These are phyloP conservation scores for Coemansia sp. DNA, from an alignment of 192 early-diverging fungal genomes.

Conservation along the genomic window DNA sequence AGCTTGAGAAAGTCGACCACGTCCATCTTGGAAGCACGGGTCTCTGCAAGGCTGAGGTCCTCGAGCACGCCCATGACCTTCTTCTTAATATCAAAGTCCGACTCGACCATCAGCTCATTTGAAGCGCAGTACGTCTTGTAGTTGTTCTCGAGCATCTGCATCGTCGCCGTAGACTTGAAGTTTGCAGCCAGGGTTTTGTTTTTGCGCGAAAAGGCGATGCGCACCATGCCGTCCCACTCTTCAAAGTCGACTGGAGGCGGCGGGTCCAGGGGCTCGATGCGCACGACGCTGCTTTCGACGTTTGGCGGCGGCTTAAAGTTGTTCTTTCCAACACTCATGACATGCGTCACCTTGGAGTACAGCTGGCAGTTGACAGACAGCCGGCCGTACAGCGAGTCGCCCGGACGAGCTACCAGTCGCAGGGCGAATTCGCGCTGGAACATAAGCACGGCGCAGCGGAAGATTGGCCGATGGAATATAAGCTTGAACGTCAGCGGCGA, in stretches of 20 bases:
- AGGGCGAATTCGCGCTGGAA: conserved; percentile 99
- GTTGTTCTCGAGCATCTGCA: conserved; percentile 93
- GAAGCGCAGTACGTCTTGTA: conserved; percentile 91
- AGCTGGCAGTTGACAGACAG: conserved; percentile 92
- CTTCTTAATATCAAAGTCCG: conserved; percentile 82
- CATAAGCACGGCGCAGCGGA: conserved; percentile 93
- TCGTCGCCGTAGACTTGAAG: conserved; percentile 82
- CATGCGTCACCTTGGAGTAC: conserved; percentile 88
- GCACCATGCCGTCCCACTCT: conserved; percentile 96
- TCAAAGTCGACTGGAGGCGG: conserved; percentile 92
- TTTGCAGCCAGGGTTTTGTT: conserved; percentile 90
- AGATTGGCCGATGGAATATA: conserved; percentile 88
- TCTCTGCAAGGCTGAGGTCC: conserved; percentile 62
- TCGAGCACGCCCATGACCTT: conserved; percentile 75
- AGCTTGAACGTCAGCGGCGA: conserved; percentile 95
- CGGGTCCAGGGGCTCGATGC: conserved; percentile 89
- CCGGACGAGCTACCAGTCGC: conserved; percentile 90
- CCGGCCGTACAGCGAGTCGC: conserved; percentile 87
- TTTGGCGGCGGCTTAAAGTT: conserved; percentile 97
- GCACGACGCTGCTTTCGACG: conserved; percentile 94
- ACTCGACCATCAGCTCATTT: conserved; percentile 74
- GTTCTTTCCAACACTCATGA: conserved; percentile 98
- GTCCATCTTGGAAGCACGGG: conserved; percentile 88
- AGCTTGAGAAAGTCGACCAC: conserved; percentile 92
- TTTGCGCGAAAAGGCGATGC: conserved; percentile 89